A percentile compares a stretch with the other conserved stretches of the same genome.
Conservation (phyloP, 768 basidiomycete species). For the Boletellus ananiceps region DNA sequence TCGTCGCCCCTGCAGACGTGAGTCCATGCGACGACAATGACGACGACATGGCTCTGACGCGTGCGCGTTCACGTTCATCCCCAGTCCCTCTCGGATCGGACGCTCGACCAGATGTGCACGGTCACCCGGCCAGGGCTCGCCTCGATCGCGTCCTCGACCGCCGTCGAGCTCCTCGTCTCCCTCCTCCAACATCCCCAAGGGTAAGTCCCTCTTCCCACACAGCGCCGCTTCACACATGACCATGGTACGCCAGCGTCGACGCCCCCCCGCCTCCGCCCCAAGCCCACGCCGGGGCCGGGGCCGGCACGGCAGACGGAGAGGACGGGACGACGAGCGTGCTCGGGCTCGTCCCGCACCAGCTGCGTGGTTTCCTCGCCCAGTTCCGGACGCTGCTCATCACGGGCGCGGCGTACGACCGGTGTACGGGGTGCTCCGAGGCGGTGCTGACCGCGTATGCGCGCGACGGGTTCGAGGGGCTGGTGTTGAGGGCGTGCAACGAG, state of each 20-base stretch:
- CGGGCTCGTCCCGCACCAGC: slow-evolving; percentile 89
- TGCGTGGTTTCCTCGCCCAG: slow-evolving; percentile 84
- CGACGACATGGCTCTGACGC: too few species aligned
- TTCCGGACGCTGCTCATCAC: slow-evolving; percentile 82
- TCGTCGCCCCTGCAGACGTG: slow-evolving; percentile 94
- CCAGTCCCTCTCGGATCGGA: slow-evolving; percentile 76
- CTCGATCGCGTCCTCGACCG: slow-evolving; percentile 85
- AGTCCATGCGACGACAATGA: slow-evolving; percentile 14
- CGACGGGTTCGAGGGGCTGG: slow-evolving; percentile 68
- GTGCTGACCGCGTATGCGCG: slow-evolving; percentile 79
- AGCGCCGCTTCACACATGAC: background rate
- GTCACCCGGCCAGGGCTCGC: slow-evolving; percentile 95
- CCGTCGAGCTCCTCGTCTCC: slow-evolving; percentile 88
- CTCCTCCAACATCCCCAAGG: slow-evolving; percentile 86
- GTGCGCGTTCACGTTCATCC: background rate
- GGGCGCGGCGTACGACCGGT: slow-evolving; percentile 81
- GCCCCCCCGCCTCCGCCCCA: slow-evolving; percentile 67
- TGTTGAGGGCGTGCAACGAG: slow-evolving; percentile 81
- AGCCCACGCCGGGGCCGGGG: slow-evolving; percentile 8
- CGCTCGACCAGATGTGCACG: slow-evolving; percentile 98
- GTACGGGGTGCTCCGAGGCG: slow-evolving; percentile 85
- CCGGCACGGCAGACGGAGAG: slow-evolving; percentile 10
- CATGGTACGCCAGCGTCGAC: slow-evolving; percentile 41
- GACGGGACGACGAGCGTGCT: slow-evolving; percentile 50
- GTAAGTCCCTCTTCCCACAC: slow-evolving; percentile 36